Evolutionary conservation across 225 moss, liverwort and hornwort genomes (phyloP), one percentile per base, ranked within the genome.

Genomic region (Antitrichia curtipendula): DNA sequence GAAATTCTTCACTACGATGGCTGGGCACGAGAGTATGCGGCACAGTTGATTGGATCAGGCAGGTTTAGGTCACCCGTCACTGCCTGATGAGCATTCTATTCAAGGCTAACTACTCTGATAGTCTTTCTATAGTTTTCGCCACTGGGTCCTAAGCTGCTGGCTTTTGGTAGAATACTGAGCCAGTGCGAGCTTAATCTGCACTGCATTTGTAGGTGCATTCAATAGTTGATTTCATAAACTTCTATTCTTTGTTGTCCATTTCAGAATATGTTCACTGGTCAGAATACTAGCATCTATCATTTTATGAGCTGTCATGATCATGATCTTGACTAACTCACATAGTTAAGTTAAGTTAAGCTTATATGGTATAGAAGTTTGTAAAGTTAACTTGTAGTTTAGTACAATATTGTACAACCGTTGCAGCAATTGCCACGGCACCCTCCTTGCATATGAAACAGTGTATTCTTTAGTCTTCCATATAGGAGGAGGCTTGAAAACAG

Each of bases 1-100:
- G 98, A 98, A 9, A 98, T 98, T 81, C 91, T 98, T 43, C 90
- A 96, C 85, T 98, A 86, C 72, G 98, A 98, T 83, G 82, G 86
- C 58, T 98, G 98, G 98, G 98, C 98, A 25, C 94, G 98, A 34
- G 85, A 93, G 62, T 88, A 95, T 75, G 96, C 98, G 23, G 88
- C 88, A 5, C 78, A 83, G 64, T 43, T 95, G 66, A 82, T 90
- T 53, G 90, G 72, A 65, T 91, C 93, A 76, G 88, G 85, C 60
- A 89, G 34, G 56, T 93, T 93, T 69, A 63, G 86, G 43, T 47
- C 93, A 36, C 38, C 86, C 8, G 88, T 90, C 40, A 34, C 41
- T 57, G 89, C 78, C 54, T 93, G 79, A 90, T 84, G 81, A 78
- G 78, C 60, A n/a, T 14, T 24, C 19, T 7, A 49, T 81, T 65